Evolutionary conservation across 2,329 filamentous ascomycete species (phyloP).

Genomic region (Colletotrichum musae): DNA sequence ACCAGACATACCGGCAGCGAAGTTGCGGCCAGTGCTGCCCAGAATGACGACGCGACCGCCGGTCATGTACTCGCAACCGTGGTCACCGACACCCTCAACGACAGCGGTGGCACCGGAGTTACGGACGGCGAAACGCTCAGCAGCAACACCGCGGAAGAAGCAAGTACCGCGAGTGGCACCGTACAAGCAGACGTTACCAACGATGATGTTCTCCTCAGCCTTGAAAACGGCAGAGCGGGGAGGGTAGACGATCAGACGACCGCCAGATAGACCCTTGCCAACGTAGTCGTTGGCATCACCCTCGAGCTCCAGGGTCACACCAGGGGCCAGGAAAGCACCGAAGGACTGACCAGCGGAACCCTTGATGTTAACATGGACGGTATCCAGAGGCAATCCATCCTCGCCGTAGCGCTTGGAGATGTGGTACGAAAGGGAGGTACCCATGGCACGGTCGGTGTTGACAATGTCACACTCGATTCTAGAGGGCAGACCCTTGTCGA

Average conservation of each 20-base stretch:
- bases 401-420: conserved; percentile 94
- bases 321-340: conserved; percentile 92
- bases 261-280: conserved; percentile 94
- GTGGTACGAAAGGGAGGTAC: conserved; percentile 94
- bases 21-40: conserved; percentile 93
- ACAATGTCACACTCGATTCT: conserved; percentile 96
- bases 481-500: conserved; percentile 94
- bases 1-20: conserved; percentile 98
- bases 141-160: conserved; percentile 97
- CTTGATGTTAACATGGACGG: conserved; percentile 96
- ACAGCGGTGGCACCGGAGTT: conserved; percentile 98
- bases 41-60: conserved; percentile 91
- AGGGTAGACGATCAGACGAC: conserved; percentile 93
- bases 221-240: conserved; percentile 92
- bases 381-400: conserved; percentile 89
- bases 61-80: conserved; percentile 99
- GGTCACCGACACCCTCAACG: conserved; percentile 95
- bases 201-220: conserved; percentile 94
- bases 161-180: conserved; percentile 91
- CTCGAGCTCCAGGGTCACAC: conserved; percentile 94
- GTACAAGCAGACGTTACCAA: conserved; percentile 96
- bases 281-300: conserved; percentile 98
- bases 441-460: conserved; percentile 95
- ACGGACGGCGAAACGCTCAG: conserved; percentile 95
- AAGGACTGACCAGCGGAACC: conserved; percentile 97